These are phyloP conservation scores for Apiotrichum mycotoxinovorans DNA, from an alignment of 1,284 basidiomycete genomes.

Conservation along the genomic window DNA sequence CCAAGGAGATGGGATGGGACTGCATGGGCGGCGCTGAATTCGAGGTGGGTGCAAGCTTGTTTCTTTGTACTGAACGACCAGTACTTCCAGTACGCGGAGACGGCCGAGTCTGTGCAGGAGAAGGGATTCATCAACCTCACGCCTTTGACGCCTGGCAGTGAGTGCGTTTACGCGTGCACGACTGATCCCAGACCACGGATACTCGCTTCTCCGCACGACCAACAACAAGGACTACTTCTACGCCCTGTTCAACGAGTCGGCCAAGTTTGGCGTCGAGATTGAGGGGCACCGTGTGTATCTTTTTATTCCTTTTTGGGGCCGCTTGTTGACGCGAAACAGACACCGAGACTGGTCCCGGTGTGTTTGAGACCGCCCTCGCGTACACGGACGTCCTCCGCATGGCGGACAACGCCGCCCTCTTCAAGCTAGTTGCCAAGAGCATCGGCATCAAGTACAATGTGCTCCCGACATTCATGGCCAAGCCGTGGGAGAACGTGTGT, in stretches of 20 bases:
- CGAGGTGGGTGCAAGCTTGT: slow-evolving; percentile 62
- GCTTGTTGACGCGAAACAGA: slow-evolving; percentile 54
- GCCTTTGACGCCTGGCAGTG: slow-evolving; percentile 86
- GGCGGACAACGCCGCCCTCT: slow-evolving; percentile 91
- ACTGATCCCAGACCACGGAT: slow-evolving; percentile 72
- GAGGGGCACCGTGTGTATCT: slow-evolving; percentile 78
- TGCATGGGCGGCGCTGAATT: slow-evolving; percentile 84
- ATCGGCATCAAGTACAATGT: slow-evolving; percentile 84
- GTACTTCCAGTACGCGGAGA: slow-evolving; percentile 97
- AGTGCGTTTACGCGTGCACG: slow-evolving; percentile 40
- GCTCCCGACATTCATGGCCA: slow-evolving; percentile 96
- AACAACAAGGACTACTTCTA: slow-evolving; percentile 87
- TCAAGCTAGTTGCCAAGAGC: slow-evolving; percentile 90
- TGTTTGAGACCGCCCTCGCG: slow-evolving; percentile 88
- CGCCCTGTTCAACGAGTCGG: slow-evolving; percentile 74
- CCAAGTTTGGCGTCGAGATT: slow-evolving; percentile 72
- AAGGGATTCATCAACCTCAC: slow-evolving; percentile 74
- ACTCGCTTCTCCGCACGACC: slow-evolving; percentile 81
- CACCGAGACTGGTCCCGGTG: slow-evolving; percentile 89
- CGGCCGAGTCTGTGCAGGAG: slow-evolving; percentile 64
- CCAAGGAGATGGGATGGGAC: slow-evolving; percentile 55
- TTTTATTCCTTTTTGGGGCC: neutral
- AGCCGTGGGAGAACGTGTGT: slow-evolving; percentile 84
- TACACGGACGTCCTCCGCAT: slow-evolving; percentile 80
- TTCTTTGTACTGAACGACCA: slow-evolving; percentile 37